Percentiles rank a stretch among this genome's conserved stretches.
Evolutionary conservation across 2,329 filamentous ascomycete genomes (phyloP).

Genomic region (Aspergillus sp.): DNA sequence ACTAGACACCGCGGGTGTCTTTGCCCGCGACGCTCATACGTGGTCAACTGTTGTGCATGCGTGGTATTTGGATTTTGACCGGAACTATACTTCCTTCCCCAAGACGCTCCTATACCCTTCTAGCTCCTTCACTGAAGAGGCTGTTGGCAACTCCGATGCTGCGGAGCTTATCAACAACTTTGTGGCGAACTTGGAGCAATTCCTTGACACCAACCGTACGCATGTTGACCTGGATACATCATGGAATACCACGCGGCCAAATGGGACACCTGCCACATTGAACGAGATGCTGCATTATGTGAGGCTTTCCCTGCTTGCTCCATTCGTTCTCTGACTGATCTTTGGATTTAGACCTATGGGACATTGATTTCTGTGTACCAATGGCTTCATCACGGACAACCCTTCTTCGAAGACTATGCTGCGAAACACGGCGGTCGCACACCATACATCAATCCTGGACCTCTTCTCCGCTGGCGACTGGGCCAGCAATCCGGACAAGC

Average conservation of each 20-base stretch:
- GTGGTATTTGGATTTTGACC: slow-evolving; percentile 18
- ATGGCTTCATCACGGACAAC: slow-evolving; percentile 13
- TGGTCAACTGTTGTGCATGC: slow-evolving; percentile 17
- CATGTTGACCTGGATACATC: slow-evolving; percentile 24
- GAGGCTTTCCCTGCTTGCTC: too few relatives aligned
- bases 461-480: slow-evolving; percentile 22
- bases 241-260: slow-evolving; percentile 21
- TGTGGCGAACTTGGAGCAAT: slow-evolving; percentile 21
- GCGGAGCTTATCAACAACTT: slow-evolving; percentile 21
- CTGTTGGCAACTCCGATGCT: slow-evolving; percentile 8
- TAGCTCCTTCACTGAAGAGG: slow-evolving; percentile 20
- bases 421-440: slow-evolving; percentile 19
- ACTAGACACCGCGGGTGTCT: slow-evolving; percentile 31
- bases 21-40: slow-evolving; percentile 24
- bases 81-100: slow-evolving; percentile 22
- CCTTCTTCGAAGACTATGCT: slow-evolving; percentile 29
- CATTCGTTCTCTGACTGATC: too few relatives aligned
- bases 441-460: slow-evolving; percentile 31
- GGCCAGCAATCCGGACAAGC: slow-evolving; percentile 17
- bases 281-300: slow-evolving; percentile 6
- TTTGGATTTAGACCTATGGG: slow-evolving; percentile 14
- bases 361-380: slow-evolving; percentile 18
- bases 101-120: background rate
- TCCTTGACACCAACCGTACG: slow-evolving; percentile 24
- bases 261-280: slow-evolving; percentile 5